Base-by-base conservation (phyloP, 345 rosid genomes). In the Excoecaria agallocha region DNA sequence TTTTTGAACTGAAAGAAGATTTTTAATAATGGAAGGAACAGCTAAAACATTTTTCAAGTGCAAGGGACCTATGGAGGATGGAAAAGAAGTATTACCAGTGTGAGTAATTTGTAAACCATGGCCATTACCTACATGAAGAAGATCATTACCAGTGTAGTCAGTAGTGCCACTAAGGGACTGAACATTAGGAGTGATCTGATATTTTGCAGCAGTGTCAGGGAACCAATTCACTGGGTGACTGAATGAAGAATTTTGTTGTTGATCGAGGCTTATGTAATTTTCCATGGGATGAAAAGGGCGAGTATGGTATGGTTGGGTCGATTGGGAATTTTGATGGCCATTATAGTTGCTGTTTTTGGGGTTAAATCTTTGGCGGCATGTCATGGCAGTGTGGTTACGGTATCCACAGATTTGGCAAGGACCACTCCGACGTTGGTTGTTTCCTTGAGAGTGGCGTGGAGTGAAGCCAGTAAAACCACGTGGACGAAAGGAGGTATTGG, bases 261-360 rank as follows among this genome's bases (percentile, higher is more conserved):
- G n/a, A n/a, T n/a, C n/a, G n/a, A n/a, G n/a, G n/a, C n/a, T n/a
- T n/a, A n/a, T n/a, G n/a, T 3, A 50, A 50, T 50, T 50, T 50
- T 13, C 54, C n/a, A n/a, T n/a, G n/a, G n/a, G n/a, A n/a, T n/a
- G n/a, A 12, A 11, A 13, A 11, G 54, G 54, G 1, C 15, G 0
- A 50, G 54, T 2, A 8, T 12, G 3, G 4, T 0, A 9, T 0
- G 54, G 13, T 1, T 13, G 12, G 13, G 3, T 9, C 0, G 11
- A 15, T 50, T 3, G 0, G 4, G n/a, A n/a, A n/a, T 4, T 3
- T 13, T 4, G 16, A 0, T 0, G 16, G 17, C 3, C 0, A 11
- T 9, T 13, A 8, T 6, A 11, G 17, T 50, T 50, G 7, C 0
- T 0, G 11, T 13, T 11, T 3, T 9, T 49, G 16, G 52, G 52